Conservation (phyloP, 2,329 filamentous ascomycete genomes). For the Calycina marina region DNA sequence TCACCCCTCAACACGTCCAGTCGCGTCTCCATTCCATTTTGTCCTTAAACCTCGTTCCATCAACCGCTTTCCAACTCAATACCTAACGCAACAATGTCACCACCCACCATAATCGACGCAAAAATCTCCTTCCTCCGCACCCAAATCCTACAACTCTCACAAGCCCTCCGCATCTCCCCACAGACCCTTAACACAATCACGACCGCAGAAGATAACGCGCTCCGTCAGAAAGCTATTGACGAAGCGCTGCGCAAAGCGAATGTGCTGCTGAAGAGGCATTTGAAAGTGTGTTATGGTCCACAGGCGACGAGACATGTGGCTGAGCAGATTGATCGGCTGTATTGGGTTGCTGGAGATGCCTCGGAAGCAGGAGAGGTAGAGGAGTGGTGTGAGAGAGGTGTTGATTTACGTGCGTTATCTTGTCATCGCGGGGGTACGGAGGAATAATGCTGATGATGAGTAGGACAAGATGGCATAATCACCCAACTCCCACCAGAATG, state of each 20-base stretch:
- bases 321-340: conserved; percentile 56
- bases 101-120: conserved; percentile 42
- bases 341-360: conserved; percentile 33
- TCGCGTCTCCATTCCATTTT: neutral
- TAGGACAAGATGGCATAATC: conserved; percentile 15
- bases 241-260: conserved; percentile 45
- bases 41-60: conserved; percentile 4
- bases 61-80: neutral
- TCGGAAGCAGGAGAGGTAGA: conserved; percentile 20
- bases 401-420: conserved; percentile 19
- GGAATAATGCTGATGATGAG: neutral
- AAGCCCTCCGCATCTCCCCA: conserved; percentile 40
- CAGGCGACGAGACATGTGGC: conserved; percentile 58
- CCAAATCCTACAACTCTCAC: conserved; percentile 48
- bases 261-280: conserved; percentile 47
- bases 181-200: conserved; percentile 29
- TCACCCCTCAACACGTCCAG: neutral
- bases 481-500: conserved; percentile 18
- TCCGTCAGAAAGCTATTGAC: conserved; percentile 34
- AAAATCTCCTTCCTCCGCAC: conserved; percentile 50
- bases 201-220: conserved; percentile 11
- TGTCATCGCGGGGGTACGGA: neutral
- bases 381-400: conserved; percentile 26
- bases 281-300: conserved; percentile 48
- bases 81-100: conserved; percentile 15